Evolutionary conservation across 495 filamentous ascomycete species (phyloP), one percentile per base, ranked within the genome.

Genomic region (Aspergillus bridgeri): DNA sequence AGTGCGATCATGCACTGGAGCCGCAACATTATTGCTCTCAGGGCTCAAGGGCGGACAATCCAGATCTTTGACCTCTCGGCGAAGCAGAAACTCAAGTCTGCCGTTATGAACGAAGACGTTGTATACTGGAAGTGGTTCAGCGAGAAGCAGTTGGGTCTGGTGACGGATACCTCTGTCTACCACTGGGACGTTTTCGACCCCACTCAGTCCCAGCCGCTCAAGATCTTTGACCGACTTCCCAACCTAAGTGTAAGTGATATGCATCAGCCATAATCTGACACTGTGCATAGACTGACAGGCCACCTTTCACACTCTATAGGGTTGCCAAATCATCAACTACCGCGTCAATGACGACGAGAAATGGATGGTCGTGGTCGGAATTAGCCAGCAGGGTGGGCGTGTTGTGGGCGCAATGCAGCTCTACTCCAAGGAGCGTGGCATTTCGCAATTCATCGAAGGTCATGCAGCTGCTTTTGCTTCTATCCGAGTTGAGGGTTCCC

Each of bases 1-100:
- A 96, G 92, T 84, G 95, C 94, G 59, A 97, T 99, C 69, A 97
- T 99, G 94, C 94, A 99, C 83, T 96, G 92, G 90, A 84, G 79
- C 63, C 87, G 87, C 69, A 90, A 94, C 71, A 92, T 98, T 73
- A 98, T 99, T 69, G 94, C 95, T 46, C 83, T 99, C 58, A 93
- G 92, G 73, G 95, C 94, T 29, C 90, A 95, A 67, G 82, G 83
- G 50, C 84, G 92, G 58, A 98, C 95, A 57, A 85, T 99, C 42
- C 94, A 99, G 77, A 96, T 99, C 65, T 99, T 99, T 77, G 92
- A 99, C 73, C 81, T 99, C 52, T 83, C 82, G 48, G 82, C 84
- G 54, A 97, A 97, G 75, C 79, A 85, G 65, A 98, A 97, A 81
- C 83, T 98, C 58, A 96, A 97, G 81, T 94, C 92, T 15, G 83